Conservation (phyloP, 352 stramenopile genomes). For the Globisporangium rhizosaccharum region DNA sequence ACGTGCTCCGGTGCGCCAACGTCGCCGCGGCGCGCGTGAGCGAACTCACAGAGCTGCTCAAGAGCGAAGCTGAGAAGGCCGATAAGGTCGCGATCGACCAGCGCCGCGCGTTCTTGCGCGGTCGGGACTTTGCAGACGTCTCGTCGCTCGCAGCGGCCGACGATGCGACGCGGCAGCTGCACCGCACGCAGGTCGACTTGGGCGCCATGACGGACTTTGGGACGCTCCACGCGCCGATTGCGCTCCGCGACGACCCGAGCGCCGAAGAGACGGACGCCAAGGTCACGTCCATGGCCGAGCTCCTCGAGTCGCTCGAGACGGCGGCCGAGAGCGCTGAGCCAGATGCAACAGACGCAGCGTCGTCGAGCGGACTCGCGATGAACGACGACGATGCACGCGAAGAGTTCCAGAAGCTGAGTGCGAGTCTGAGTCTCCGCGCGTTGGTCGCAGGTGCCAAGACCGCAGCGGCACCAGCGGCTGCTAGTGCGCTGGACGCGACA, state of each 20-base stretch:
- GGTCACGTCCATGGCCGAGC: slow-evolving; percentile 64
- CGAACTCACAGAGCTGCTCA: slow-evolving; percentile 73
- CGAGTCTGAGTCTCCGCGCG: slow-evolving; percentile 20
- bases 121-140: slow-evolving; percentile 62
- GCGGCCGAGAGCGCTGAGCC: slow-evolving; percentile 25
- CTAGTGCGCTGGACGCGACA: neutral
- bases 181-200: slow-evolving; percentile 53
- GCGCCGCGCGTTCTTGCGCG: slow-evolving; percentile 64
- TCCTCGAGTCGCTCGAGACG: slow-evolving; percentile 67
- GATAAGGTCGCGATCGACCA: slow-evolving; percentile 60
- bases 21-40: slow-evolving; percentile 73
- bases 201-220: slow-evolving; percentile 81
- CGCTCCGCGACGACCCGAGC: slow-evolving; percentile 56
- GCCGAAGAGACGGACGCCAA: slow-evolving; percentile 44
- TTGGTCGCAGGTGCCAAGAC: slow-evolving; percentile 6
- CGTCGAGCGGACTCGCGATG: slow-evolving; percentile 23
- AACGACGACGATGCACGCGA: slow-evolving; percentile 28
- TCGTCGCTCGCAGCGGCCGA: slow-evolving; percentile 31
- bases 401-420: slow-evolving; percentile 62
- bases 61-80: slow-evolving; percentile 68
- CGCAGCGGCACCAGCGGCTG: neutral
- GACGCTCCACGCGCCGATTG: slow-evolving; percentile 71
- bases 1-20: slow-evolving; percentile 74
- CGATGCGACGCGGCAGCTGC: slow-evolving; percentile 17
- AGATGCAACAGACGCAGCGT: neutral